Percentiles rank a stretch among this genome's conserved stretches.
These are phyloP conservation scores for Neurospora intermedia DNA, from an alignment of 495 filamentous ascomycete genomes.

Conservation along the genomic window DNA sequence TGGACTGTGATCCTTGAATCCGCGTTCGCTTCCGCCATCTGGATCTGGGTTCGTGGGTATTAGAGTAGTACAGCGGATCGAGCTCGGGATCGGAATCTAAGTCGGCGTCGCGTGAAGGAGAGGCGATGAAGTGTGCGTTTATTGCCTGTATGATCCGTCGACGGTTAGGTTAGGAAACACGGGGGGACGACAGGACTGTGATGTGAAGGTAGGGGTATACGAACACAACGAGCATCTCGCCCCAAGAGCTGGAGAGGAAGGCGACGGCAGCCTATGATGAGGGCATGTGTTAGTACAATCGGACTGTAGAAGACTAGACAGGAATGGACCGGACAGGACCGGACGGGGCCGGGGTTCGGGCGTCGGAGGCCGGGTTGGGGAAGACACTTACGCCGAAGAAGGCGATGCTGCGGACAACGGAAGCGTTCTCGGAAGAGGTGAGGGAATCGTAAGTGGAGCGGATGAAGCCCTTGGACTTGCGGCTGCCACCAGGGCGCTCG, in stretches of 20 bases:
- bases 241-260: conserved; percentile 63
- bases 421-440: conserved; percentile 62
- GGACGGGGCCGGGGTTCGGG: neutral
- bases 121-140: neutral
- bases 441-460: conserved; percentile 48
- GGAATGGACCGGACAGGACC: too few relatives aligned
- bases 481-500: conserved; percentile 11
- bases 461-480: conserved; percentile 29
- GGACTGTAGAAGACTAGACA: neutral
- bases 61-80: neutral
- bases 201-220: neutral
- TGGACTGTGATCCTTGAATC: neutral
- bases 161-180: neutral
- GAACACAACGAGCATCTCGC: conserved; percentile 35
- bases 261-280: conserved; percentile 51
- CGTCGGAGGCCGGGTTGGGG: neutral
- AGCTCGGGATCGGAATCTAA: neutral
- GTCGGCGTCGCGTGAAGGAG: neutral
- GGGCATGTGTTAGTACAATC: conserved; percentile 12
- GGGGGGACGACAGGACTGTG: neutral
- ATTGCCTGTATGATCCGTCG: neutral
- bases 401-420: conserved; percentile 60
- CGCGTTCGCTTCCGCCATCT: neutral
- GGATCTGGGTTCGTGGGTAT: neutral
- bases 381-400: conserved; percentile 56